Conservation (phyloP, 2,329 filamentous ascomycete genomes). For the Cytospora paraplurivora region DNA sequence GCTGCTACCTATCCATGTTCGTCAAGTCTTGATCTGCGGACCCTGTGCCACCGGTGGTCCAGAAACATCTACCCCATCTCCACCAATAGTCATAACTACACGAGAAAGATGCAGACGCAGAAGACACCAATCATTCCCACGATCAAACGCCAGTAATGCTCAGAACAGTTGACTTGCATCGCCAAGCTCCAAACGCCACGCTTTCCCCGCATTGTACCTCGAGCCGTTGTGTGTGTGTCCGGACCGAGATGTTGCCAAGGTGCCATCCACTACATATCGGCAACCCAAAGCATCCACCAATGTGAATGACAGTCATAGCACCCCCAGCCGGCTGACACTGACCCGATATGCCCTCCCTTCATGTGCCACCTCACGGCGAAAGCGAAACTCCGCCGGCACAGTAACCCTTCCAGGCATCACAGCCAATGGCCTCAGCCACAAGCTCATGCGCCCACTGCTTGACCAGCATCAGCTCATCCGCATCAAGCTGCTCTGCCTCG, state of each 20-base stretch:
- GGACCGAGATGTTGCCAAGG: background rate
- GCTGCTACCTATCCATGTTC: no score
- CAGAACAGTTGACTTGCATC: background rate
- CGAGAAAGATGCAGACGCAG: background rate
- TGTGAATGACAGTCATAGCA: background rate
- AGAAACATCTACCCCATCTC: background rate
- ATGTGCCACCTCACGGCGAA: conserved; percentile 3
- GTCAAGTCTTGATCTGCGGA: background rate
- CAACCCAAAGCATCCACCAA: background rate
- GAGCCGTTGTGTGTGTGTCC: background rate
- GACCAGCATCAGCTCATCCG: background rate
- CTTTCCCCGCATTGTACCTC: background rate
- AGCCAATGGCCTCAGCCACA: conserved; percentile 20
- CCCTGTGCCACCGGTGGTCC: background rate
- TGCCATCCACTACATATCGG: background rate
- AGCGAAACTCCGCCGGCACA: conserved; percentile 4
- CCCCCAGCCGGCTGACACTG: background rate
- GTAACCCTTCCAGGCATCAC: conserved; percentile 22
- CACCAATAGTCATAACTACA: background rate
- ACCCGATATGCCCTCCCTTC: background rate
- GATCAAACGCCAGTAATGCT: background rate
- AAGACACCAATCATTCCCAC: background rate
- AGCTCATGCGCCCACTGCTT: conserved; percentile 13
- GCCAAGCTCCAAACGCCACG: background rate
- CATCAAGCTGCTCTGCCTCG: background rate